These are phyloP conservation scores for Nemania sp. DNA, from an alignment of 2,329 filamentous ascomycete species.

Conservation along the genomic window DNA sequence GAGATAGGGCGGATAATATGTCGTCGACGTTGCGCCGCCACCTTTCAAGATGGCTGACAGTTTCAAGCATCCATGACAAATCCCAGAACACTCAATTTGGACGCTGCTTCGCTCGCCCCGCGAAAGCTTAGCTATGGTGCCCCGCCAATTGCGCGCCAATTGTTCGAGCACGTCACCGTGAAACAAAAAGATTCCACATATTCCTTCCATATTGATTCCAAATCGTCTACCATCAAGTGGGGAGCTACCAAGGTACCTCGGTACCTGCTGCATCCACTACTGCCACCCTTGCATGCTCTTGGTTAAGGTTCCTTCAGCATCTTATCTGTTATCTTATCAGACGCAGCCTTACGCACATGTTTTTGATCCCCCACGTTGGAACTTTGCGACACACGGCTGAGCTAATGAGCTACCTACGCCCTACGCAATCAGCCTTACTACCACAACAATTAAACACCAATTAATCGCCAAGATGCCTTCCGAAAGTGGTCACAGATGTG, in stretches of 20 bases:
- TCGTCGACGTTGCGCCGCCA: slow-evolving; percentile 33
- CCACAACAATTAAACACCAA: slow-evolving; percentile 9
- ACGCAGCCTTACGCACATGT: slow-evolving; percentile 22
- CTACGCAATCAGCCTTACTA: slow-evolving; percentile 20
- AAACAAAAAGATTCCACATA: slow-evolving; percentile 19
- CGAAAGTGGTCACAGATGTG: slow-evolving; percentile 38
- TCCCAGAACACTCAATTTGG: slow-evolving; percentile 22
- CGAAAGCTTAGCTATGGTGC: slow-evolving; percentile 22
- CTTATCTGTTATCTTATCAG: slow-evolving; percentile 29
- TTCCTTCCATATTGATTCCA: slow-evolving; percentile 25
- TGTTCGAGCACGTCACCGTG: slow-evolving; percentile 35
- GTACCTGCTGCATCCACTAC: too few species aligned
- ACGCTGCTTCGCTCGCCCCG: slow-evolving; percentile 15
- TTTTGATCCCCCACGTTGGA: slow-evolving; percentile 26
- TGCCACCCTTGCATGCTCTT: not conserved
- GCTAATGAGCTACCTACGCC: too few species aligned
- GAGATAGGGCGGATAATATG: not conserved
- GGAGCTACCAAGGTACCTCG: not conserved
- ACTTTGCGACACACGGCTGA: slow-evolving; percentile 22
- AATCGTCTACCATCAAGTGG: slow-evolving; percentile 25
- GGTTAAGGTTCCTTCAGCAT: not conserved
- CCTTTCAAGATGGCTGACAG: slow-evolving; percentile 33
- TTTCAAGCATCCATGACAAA: slow-evolving; percentile 39
- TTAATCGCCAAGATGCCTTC: slow-evolving; percentile 32
- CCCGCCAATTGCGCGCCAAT: slow-evolving; percentile 36